A percentile compares a stretch with the other conserved stretches of the same genome.
These are phyloP conservation scores for Mycena rebaudengoi DNA, from an alignment of 768 basidiomycete genomes.

Conservation along the genomic window DNA sequence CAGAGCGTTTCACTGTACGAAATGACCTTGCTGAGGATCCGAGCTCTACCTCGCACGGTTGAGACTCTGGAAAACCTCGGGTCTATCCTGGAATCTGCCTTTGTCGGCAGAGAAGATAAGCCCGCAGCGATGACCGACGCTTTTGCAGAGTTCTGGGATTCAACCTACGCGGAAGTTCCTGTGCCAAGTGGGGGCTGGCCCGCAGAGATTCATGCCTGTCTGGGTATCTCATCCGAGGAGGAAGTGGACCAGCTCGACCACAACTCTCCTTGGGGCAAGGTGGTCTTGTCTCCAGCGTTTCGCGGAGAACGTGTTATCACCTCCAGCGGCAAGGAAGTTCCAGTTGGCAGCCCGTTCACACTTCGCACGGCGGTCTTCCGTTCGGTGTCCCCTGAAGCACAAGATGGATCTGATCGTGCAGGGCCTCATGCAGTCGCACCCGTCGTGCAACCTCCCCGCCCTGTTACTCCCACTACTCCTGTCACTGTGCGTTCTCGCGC, in stretches of 20 bases:
- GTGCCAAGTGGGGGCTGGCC: conserved; percentile 66
- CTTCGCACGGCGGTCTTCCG: conserved; percentile 13
- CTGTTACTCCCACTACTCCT: conserved; percentile 24
- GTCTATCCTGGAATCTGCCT: conserved; percentile 64
- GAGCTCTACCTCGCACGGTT: conserved; percentile 50
- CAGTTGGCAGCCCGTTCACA: conserved; percentile 18
- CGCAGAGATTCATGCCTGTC: conserved; percentile 45
- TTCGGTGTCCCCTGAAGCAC: conserved; percentile 18
- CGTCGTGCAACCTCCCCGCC: conserved; percentile 27
- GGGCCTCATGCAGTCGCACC: conserved; percentile 7
- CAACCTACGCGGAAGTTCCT: conserved; percentile 49
- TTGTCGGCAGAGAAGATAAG: conserved; percentile 59
- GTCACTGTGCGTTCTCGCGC: conserved; percentile 18
- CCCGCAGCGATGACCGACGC: conserved; percentile 53
- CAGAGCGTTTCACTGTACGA: conserved; percentile 74
- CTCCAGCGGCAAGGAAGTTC: neutral
- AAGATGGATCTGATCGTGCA: conserved; percentile 6
- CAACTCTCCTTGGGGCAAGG: conserved; percentile 8
- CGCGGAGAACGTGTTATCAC: conserved; percentile 8
- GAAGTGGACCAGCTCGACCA: conserved; percentile 3
- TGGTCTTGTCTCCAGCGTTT: conserved; percentile 22
- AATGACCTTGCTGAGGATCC: conserved; percentile 60
- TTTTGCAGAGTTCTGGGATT: conserved; percentile 71
- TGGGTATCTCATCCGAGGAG: conserved; percentile 25
- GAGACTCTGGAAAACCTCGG: conserved; percentile 56